These are phyloP conservation scores for Haplosporangium sp. DNA, from an alignment of 371 early-diverging fungal genomes.

Conservation along the genomic window DNA sequence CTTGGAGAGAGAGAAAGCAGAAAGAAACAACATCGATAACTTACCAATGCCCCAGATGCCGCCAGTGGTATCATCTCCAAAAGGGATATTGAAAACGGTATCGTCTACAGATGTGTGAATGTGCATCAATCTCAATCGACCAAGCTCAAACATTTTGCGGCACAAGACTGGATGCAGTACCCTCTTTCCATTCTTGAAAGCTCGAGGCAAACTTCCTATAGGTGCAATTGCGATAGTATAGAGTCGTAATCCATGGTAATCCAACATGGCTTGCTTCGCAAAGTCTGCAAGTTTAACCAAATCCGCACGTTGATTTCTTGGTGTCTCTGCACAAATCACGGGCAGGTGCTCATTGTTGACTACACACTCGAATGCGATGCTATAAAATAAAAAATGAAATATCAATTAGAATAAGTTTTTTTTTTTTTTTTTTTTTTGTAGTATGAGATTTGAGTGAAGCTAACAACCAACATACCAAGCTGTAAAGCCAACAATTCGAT, in stretches of 20 bases:
- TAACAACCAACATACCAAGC: constrained; percentile 62
- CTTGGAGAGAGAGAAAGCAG: not conserved
- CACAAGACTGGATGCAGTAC: constrained; percentile 74
- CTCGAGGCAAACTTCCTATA: constrained; percentile 74
- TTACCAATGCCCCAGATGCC: constrained; percentile 64
- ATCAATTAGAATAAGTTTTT: not conserved
- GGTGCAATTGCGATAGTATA: constrained; percentile 70
- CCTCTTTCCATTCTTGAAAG: constrained; percentile 75
- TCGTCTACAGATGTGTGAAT: constrained; percentile 67
- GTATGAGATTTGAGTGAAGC: not conserved
- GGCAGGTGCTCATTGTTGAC: constrained; percentile 79
- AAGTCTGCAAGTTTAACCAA: constrained; percentile 63
- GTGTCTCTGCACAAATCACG: constrained; percentile 76
- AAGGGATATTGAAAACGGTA: constrained; percentile 65
- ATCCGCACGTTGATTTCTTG: constrained; percentile 60
- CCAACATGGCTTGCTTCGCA: constrained; percentile 62
- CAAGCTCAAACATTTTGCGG: constrained; percentile 73
- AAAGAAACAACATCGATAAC: not conserved
- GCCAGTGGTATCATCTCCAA: constrained; percentile 56
- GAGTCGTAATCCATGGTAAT: constrained; percentile 70
- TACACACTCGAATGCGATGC: constrained; percentile 73
- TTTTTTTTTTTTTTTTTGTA: not conserved
- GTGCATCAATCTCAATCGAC: constrained; percentile 62
- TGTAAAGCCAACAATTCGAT: constrained; percentile 64
- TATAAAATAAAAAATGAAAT: constrained; percentile 9